A percentile compares a stretch with the other conserved stretches of the same genome.
Conservation (phyloP, 768 basidiomycete genomes). For the Inosperma sp. region DNA sequence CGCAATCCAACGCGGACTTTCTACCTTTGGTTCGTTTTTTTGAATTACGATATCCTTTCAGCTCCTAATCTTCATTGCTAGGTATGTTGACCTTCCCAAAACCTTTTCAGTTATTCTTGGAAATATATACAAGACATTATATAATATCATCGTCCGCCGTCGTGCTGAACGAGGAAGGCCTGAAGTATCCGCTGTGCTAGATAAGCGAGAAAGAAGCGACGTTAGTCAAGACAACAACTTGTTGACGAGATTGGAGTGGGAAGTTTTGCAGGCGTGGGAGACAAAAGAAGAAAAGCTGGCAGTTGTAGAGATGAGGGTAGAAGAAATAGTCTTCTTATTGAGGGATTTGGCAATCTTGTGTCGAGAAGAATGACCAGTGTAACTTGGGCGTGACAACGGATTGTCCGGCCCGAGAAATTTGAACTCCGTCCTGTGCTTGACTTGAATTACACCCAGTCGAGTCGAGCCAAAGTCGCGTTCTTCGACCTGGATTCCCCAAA, state of each 20-base stretch:
- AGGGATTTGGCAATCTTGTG: constrained; percentile 64
- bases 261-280: constrained; percentile 70
- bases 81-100: constrained; percentile 86
- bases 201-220: constrained; percentile 77
- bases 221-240: constrained; percentile 72
- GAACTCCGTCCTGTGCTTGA: constrained; percentile 9
- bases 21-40: constrained; percentile 72
- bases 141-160: constrained; percentile 74
- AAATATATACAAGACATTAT: constrained; percentile 84
- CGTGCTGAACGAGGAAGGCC: constrained; percentile 68
- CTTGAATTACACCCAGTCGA: not conserved
- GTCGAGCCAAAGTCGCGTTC: constrained; percentile 20
- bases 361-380: constrained; percentile 41
- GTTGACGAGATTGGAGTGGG: constrained; percentile 70
- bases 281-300: constrained; percentile 67
- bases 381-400: not conserved
- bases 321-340: constrained; percentile 85
- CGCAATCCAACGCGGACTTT: constrained; percentile 85
- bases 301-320: constrained; percentile 79
- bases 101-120: constrained; percentile 74
- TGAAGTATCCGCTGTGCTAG: constrained; percentile 65
- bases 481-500: constrained; percentile 15
- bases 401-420: not conserved
- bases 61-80: constrained; percentile 28
- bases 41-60: not conserved